Base-by-base conservation (phyloP, 2,329 filamentous ascomycete species). In the Aulographum hederae region DNA sequence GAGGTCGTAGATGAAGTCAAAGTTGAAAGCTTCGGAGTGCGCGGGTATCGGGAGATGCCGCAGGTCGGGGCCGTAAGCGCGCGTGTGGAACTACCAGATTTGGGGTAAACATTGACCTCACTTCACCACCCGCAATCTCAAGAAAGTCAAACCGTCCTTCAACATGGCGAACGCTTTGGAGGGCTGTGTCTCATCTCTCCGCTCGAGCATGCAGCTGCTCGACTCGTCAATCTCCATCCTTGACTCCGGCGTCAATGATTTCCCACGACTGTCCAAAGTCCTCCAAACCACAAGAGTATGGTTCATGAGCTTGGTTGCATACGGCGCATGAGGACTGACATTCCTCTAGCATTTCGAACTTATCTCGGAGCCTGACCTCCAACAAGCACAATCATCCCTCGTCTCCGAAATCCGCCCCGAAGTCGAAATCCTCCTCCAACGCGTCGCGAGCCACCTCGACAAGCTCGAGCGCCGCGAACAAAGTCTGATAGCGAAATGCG, bases 381-480 rank as follows among this genome's bases (percentile, higher is more conserved):
- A 75, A 38, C 68, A 76, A 39, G 85, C 85, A 19, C 85, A 94
- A 54, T 65, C 79, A 41, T 75, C 81, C 4, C 70, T 94, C 13
- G 76, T 84, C 43, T 78, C 81, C 45, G 84, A 92, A 50, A 89
- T 93, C 42, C 75, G 77, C n/a, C 85, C 85, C 6, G 84, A 82
- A 51, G 78, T 92, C 39, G 63, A 74, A 18, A 69, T 73, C 35
- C 69, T 94, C 2, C 72, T 94, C 32, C 68, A 73, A 39, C 75
- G 84, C 41, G 81, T 84, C n/a, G 74, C 82, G 41, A 73, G 75
- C 39, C 77, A 92, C 46, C 67, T 91, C 25, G 80, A 85, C 43
- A 79, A 81, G 36, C 72, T 86, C 26, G 78, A 78, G 32, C 72
- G 84, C 5, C 77, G 81, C 40, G 80, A 92, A 51, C 75, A 91